Evolutionary conservation across 345 rosid genomes (phyloP).

Genomic region (Lepidium didymum): DNA sequence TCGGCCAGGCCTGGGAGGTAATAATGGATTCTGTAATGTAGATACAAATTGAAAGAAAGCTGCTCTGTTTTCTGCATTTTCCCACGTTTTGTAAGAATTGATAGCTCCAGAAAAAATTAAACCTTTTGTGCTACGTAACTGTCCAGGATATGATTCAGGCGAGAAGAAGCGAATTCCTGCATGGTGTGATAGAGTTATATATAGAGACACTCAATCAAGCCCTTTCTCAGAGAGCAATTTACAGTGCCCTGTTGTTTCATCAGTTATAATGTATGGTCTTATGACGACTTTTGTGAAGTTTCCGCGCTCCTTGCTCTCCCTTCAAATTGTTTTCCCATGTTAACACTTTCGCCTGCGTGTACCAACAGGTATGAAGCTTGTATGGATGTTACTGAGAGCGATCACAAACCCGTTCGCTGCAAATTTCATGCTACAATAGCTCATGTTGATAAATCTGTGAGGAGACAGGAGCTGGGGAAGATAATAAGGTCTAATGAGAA

Average conservation of each 20-base stretch:
- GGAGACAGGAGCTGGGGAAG: constrained; percentile 69
- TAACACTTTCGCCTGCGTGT: neutral
- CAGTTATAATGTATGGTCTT: constrained; percentile 54
- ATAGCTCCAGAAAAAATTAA: neutral
- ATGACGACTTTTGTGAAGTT: neutral
- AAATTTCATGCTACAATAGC: constrained; percentile 71
- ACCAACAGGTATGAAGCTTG: constrained; percentile 73
- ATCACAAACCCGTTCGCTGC: constrained; percentile 94
- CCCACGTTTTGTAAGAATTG: neutral
- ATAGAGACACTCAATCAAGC: constrained; percentile 63
- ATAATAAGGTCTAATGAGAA: constrained; percentile 50
- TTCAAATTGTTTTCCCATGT: neutral
- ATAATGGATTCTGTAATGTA: neutral
- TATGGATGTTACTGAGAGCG: constrained; percentile 95
- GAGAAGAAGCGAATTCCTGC: constrained; percentile 98
- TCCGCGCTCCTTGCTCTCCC: neutral
- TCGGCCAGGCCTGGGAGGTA: constrained; percentile 85
- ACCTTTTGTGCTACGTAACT: neutral
- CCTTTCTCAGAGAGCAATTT: constrained; percentile 56
- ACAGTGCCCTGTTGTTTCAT: constrained; percentile 77
- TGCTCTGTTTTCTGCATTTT: neutral
- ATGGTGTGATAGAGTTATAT: constrained; percentile 94
- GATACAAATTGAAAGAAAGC: constrained; percentile 65
- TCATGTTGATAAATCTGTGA: constrained; percentile 77
- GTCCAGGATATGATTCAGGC: constrained; percentile 90